Conservation (phyloP, 371 early-diverging fungal genomes). For the Haplosporangium sp. region DNA sequence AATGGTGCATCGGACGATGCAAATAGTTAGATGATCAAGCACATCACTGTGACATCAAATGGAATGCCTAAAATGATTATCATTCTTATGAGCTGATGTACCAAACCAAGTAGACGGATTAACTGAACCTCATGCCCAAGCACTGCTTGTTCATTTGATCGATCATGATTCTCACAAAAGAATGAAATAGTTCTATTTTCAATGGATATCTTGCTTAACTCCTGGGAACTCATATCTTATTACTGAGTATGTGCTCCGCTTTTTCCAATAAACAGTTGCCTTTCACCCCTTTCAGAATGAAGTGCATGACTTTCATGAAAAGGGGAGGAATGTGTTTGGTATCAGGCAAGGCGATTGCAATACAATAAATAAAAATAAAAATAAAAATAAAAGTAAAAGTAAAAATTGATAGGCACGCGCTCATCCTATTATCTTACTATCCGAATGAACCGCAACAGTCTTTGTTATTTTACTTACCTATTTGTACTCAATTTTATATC, state of each 20-base stretch:
- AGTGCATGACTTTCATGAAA: background rate
- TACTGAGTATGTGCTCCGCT: background rate
- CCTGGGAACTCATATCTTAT: background rate
- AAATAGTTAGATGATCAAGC: background rate
- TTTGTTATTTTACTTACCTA: background rate
- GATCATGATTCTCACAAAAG: background rate
- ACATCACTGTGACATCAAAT: background rate
- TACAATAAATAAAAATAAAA: background rate
- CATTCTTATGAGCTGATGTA: background rate
- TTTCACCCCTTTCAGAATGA: background rate
- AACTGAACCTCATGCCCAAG: background rate
- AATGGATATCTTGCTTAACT: background rate
- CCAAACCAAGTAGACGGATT: no score
- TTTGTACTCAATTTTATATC: background rate
- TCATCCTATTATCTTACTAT: background rate
- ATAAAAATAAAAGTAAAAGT: background rate
- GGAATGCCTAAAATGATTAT: background rate
- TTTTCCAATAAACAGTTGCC: background rate
- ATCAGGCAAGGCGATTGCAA: background rate
- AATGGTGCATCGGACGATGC: no score
- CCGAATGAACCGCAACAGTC: background rate
- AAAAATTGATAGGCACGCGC: background rate
- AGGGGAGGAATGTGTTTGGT: background rate
- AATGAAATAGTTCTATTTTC: background rate
- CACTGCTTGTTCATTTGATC: background rate